Conservation (phyloP, 371 early-diverging fungal genomes). For the Nematocida parisii region DNA sequence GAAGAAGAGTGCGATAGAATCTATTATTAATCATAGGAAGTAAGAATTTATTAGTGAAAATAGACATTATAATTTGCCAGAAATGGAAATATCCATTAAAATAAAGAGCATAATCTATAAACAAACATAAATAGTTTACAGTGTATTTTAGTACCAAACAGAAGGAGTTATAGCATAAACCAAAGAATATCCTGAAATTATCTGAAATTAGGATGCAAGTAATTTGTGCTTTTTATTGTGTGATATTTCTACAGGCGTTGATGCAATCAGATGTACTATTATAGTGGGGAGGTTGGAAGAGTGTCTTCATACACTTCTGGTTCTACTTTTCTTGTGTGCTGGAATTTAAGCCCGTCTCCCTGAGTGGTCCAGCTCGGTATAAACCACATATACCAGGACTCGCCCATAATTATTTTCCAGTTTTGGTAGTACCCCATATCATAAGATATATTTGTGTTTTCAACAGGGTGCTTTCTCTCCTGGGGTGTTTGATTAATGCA, state of each 20-base stretch:
- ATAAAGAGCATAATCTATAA: no score
- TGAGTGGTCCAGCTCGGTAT: constrained; percentile 67
- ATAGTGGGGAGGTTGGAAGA: neutral
- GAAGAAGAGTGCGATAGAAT: constrained; percentile 31
- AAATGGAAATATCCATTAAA: neutral
- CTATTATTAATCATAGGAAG: constrained; percentile 40
- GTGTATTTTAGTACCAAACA: no score
- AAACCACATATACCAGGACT: constrained; percentile 71
- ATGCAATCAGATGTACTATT: no score
- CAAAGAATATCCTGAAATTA: no score
- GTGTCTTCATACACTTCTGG: constrained; percentile 3
- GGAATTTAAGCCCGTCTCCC: constrained; percentile 68
- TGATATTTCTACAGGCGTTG: no score
- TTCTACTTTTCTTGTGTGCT: constrained; percentile 13
- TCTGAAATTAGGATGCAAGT: no score
- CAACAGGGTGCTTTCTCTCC: constrained; percentile 26
- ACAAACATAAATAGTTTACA: no score
- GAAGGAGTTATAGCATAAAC: no score
- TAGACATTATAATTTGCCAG: neutral
- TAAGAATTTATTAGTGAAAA: constrained; percentile 10
- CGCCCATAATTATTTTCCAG: constrained; percentile 76
- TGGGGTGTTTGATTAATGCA: constrained; percentile 44
- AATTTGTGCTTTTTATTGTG: no score
- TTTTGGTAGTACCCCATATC: constrained; percentile 79
- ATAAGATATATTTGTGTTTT: constrained; percentile 74